Base-by-base conservation (phyloP, 176 grass and related monocot genomes). In the Tillandsia leiboldiana region DNA sequence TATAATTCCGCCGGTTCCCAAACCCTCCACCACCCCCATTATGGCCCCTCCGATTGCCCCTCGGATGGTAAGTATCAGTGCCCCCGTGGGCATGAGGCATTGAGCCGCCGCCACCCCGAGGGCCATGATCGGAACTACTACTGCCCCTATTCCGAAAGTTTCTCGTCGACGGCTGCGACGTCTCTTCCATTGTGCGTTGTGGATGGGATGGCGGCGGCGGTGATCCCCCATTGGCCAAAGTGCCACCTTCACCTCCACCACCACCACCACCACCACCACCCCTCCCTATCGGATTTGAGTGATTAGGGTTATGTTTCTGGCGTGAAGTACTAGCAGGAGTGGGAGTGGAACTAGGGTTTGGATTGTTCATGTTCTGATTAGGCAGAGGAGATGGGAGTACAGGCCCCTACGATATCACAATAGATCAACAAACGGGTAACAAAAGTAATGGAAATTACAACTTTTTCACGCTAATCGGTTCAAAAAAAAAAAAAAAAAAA, bases 1-100 rank as follows among this genome's bases (percentile, higher is more conserved):
- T 48, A 68, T 84, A 87, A 51, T 81, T 81, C 52, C 72, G 84
- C 15, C 78, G 84, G 65, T 78, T 83, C 22, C 78, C 74, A 10
- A 79, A 72, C 65, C 80, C 71, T 2, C 83, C 77, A 24, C 80
- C 79, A 12, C 51, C 50, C 23, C 50, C 0, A 48, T 22, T 74
- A 50, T 48, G 22, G 11, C 59, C 62, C 23, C 61, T 50, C 8
- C 49, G 49, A 8, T 48, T 49, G 22, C 47, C 49, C 10, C 62
- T 23, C 9, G 22, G 23, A 23, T 11, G 48, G 11, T 48, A 10
- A 51, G 26, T 57, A 20, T 23, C 23, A 74, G 3, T 26, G 11
- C 18, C 22, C 22, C 48, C 22, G 27, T 48, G 49, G n/a, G 51
- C 59, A 13, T 14, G 10, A 17, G 27, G 57, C 8, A 48, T 8